Evolutionary conservation across 345 rosid species (phyloP).

Genomic region (Chamaenerion angustifolium): DNA sequence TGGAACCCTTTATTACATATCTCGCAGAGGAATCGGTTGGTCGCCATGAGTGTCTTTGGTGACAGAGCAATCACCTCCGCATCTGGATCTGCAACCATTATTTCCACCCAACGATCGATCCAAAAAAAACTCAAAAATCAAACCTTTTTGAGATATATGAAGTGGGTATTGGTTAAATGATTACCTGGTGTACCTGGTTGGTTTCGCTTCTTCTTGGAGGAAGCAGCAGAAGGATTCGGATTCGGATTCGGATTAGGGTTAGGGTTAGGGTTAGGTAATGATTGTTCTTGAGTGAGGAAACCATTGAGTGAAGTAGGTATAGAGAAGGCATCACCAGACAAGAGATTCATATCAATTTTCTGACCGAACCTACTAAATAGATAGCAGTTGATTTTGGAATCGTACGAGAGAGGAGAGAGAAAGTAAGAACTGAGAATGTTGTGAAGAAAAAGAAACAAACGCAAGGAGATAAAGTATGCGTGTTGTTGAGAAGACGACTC

Average conservation of each 20-base stretch:
- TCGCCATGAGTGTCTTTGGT: conserved; percentile 9
- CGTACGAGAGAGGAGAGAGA: not conserved
- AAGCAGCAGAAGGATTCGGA: not conserved
- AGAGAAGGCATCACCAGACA: conserved; percentile 6
- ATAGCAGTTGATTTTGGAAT: not conserved
- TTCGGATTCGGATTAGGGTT: not conserved
- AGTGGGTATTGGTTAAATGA: no score
- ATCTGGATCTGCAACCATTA: conserved; percentile 4
- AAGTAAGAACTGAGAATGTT: not conserved
- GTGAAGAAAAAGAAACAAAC: not conserved
- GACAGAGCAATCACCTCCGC: conserved; percentile 9
- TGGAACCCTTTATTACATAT: conserved; percentile 9
- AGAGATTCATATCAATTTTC: conserved; percentile 1
- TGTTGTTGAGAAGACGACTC: not conserved
- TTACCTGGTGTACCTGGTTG: conserved; percentile 9
- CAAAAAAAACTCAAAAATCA: not conserved
- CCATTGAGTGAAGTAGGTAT: conserved; percentile 1
- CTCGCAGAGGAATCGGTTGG: conserved; percentile 9
- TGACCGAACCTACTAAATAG: not conserved
- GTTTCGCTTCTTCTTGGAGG: conserved; percentile 7
- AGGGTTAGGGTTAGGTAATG: conserved; percentile 1
- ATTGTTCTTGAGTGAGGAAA: not conserved
- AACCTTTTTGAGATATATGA: not conserved
- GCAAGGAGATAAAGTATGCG: not conserved
- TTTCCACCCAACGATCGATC: not conserved